Percentiles rank a stretch among this genome's conserved stretches.
Evolutionary conservation across 164 flowering plant genomes (phyloP).

Genomic region (Berberis thunbergii): DNA sequence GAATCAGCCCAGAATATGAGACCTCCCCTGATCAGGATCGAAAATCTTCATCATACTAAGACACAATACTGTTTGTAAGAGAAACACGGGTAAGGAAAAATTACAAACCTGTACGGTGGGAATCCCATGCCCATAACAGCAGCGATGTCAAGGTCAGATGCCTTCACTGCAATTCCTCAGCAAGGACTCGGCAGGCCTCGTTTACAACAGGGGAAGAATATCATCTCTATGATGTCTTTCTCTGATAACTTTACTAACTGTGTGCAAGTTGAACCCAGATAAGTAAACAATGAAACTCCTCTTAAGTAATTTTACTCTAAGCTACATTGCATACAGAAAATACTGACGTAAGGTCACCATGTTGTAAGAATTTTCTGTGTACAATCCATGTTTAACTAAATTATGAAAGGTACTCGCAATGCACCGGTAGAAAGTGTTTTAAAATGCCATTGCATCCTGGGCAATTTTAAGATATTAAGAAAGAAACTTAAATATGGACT

Average conservation of each 20-base stretch:
- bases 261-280: neutral
- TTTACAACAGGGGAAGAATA: slow-evolving; percentile 90
- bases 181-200: slow-evolving; percentile 85
- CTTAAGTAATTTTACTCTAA: too few relatives aligned
- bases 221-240: slow-evolving; percentile 84
- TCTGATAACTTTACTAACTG: slow-evolving; percentile 50
- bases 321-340: neutral
- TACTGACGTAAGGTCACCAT: too few relatives aligned
- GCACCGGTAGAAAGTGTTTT: too few relatives aligned
- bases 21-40: too few relatives aligned
- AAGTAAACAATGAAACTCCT: neutral
- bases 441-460: too few relatives aligned
- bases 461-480: too few relatives aligned
- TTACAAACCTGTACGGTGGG: slow-evolving; percentile 76
- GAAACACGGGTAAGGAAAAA: neutral
- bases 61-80: too few relatives aligned
- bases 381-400: too few relatives aligned
- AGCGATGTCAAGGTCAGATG: slow-evolving; percentile 84
- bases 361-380: too few relatives aligned
- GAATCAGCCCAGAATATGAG: too few relatives aligned
- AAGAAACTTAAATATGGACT: neutral
- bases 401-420: too few relatives aligned
- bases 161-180: slow-evolving; percentile 84
- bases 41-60: too few relatives aligned
- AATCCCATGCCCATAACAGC: slow-evolving; percentile 93